Conservation (phyloP, 495 filamentous ascomycete genomes). For the Margaritispora aquatica region DNA sequence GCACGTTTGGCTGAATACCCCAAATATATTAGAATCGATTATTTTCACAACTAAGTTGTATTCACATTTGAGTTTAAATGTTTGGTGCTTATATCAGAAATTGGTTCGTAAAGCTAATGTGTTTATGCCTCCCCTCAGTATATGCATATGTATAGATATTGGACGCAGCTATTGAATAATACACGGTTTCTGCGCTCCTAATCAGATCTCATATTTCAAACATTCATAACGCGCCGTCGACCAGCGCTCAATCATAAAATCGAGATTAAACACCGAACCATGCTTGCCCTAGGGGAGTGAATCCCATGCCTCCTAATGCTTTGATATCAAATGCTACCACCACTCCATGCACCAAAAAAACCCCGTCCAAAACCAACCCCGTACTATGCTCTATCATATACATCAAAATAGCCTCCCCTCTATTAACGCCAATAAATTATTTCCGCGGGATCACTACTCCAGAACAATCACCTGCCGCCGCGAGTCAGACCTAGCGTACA, state of each 20-base stretch:
- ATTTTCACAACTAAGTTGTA: background rate
- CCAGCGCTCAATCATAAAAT: no score
- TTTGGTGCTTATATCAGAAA: no score
- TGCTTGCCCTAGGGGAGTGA: background rate
- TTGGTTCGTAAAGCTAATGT: no score
- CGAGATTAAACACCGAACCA: no score
- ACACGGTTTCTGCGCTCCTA: no score
- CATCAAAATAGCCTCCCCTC: background rate
- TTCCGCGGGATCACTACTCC: background rate
- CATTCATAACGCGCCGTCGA: no score
- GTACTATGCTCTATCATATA: background rate
- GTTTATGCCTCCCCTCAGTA: no score
- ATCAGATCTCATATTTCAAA: no score
- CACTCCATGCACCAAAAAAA: background rate
- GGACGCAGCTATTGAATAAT: no score
- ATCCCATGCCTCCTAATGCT: background rate
- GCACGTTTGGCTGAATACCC: background rate
- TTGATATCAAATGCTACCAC: background rate
- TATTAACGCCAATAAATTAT: background rate
- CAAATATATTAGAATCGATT: background rate
- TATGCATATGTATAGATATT: no score
- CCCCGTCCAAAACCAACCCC: background rate
- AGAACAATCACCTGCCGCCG: constrained; percentile 7
- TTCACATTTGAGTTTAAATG: background rate
- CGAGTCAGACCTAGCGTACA: constrained; percentile 3